Percentiles rank a stretch among this genome's conserved stretches.
Evolutionary conservation across 2,329 filamentous ascomycete genomes (phyloP).

Genomic region (Laburnicola sp.): DNA sequence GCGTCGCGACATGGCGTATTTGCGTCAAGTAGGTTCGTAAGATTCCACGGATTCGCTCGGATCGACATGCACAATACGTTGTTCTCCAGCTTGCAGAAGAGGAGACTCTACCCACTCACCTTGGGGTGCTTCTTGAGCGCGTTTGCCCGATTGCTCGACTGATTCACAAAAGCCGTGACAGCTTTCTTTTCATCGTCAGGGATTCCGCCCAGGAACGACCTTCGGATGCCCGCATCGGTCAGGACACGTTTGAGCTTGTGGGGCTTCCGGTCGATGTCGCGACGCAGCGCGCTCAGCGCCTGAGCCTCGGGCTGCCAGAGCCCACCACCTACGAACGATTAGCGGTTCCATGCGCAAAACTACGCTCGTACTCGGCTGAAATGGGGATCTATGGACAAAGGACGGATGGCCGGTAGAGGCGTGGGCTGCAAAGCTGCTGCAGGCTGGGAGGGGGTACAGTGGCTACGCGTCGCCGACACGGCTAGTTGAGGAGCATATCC

Average conservation of each 20-base stretch:
- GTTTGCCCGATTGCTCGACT: conserved; percentile 64
- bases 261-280: conserved; percentile 74
- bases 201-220: conserved; percentile 64
- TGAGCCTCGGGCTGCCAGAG: conserved; percentile 76
- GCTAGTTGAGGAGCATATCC: too few species aligned
- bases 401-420: too few species aligned
- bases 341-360: conserved; percentile 14
- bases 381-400: too few species aligned
- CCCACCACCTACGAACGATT: conserved; percentile 63
- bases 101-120: conserved; percentile 60
- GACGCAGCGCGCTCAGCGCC: conserved; percentile 68
- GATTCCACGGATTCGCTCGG: background rate
- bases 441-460: too few species aligned
- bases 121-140: conserved; percentile 86
- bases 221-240: conserved; percentile 62
- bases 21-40: background rate
- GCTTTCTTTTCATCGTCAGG: conserved; percentile 61
- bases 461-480: too few species aligned
- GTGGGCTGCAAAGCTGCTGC: too few species aligned
- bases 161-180: conserved; percentile 66
- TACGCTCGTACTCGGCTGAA: too few species aligned
- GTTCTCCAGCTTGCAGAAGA: conserved; percentile 7
- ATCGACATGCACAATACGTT: too few species aligned
- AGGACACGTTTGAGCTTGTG: conserved; percentile 70
- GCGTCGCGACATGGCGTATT: background rate